Conservation (phyloP, 805 yeast species). For the Teunomyces tritomae region DNA sequence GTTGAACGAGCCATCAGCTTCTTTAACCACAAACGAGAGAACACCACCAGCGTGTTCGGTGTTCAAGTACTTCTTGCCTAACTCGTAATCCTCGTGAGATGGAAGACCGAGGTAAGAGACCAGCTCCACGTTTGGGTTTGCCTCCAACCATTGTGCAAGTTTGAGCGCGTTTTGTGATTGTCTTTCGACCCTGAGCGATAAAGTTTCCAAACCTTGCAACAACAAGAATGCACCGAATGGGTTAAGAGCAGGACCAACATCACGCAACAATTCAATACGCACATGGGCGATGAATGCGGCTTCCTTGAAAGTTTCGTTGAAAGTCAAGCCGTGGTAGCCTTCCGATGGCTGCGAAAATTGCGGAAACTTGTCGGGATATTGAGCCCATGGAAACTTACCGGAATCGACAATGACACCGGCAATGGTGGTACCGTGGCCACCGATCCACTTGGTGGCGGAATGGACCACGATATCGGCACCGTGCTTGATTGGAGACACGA, state of each 20-base stretch:
- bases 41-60: conserved; percentile 73
- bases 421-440: conserved; percentile 94
- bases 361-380: conserved; percentile 84
- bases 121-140: conserved; percentile 74
- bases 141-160: conserved; percentile 74
- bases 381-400: conserved; percentile 89
- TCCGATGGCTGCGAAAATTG: conserved; percentile 88
- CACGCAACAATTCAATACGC: conserved; percentile 84
- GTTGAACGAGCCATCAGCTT: conserved; percentile 40
- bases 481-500: conserved; percentile 76
- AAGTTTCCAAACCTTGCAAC: conserved; percentile 90
- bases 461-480: conserved; percentile 93
- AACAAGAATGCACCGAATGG: conserved; percentile 88
- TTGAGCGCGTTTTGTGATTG: conserved; percentile 79
- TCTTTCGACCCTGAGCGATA: conserved; percentile 91
- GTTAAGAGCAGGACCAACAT: conserved; percentile 83
- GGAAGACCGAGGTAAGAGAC: conserved; percentile 91
- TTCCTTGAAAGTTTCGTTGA: conserved; percentile 79
- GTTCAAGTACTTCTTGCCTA: conserved; percentile 76
- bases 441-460: conserved; percentile 97
- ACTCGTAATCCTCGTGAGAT: conserved; percentile 72
- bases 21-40: conserved; percentile 83
- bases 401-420: conserved; percentile 90
- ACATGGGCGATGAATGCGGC: conserved; percentile 76
- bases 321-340: conserved; percentile 87